Conservation (phyloP, 1,284 basidiomycete genomes). For the Ganoderma lucidum region DNA sequence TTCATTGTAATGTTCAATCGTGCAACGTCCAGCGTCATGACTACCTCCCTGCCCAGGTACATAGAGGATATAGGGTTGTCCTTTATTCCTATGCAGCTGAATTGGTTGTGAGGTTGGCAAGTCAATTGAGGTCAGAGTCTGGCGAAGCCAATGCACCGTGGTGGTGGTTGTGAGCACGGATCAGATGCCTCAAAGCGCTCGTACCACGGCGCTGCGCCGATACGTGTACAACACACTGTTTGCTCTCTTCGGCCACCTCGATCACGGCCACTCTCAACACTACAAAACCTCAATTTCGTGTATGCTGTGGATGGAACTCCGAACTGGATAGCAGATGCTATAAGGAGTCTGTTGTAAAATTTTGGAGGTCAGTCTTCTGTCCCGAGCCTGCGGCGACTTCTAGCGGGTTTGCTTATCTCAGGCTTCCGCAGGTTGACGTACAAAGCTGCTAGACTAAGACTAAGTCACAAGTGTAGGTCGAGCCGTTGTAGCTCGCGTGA, state of each 20-base stretch:
- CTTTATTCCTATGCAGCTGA: background rate
- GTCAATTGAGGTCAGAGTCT: background rate
- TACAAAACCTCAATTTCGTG: background rate
- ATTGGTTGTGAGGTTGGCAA: background rate
- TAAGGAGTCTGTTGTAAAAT: conserved; percentile 15
- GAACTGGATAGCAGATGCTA: background rate
- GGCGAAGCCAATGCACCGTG: background rate
- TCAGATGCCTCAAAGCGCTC: background rate
- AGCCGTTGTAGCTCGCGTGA: conserved; percentile 13
- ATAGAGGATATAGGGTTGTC: background rate
- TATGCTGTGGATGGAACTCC: conserved; percentile 10
- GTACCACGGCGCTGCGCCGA: background rate
- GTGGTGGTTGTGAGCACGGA: conserved; percentile 1
- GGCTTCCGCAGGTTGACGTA: conserved; percentile 14
- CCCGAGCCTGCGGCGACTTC: conserved; percentile 1
- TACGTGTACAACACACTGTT: background rate
- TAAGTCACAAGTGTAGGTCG: background rate
- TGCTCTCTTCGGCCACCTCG: conserved; percentile 8
- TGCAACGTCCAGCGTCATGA: background rate
- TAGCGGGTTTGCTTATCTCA: conserved; percentile 9
- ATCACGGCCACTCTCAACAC: background rate
- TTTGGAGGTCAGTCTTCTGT: conserved; percentile 16
- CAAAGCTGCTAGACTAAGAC: background rate
- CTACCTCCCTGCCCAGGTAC: background rate
- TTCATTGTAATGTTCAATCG: background rate